Evolutionary conservation across 1,284 basidiomycete genomes (phyloP), one percentile per base, ranked within the genome.

Genomic region (Ceratobasidium sp.): DNA sequence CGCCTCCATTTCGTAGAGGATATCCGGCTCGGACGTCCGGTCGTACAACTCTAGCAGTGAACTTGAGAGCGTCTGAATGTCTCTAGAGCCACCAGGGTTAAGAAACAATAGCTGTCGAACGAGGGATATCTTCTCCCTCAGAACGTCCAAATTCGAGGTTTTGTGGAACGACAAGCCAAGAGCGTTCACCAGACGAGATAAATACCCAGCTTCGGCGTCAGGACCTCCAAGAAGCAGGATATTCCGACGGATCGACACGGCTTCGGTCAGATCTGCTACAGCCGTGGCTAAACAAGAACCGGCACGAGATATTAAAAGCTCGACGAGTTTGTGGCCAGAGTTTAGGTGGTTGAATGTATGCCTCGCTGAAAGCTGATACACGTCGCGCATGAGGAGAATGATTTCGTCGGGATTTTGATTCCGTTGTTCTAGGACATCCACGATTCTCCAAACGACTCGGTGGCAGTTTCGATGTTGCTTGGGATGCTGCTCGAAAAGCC

Each of bases 391-490:
- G 24, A 62, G 37, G 4, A 6, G 4, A 24, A 62, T n/a, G 2
- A 43, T 41, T 13, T 51, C 39, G 31, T 54, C 29, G 27, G 24
- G 31, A 6, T 22, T 2, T 9, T 53, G 46, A 49, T 68, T 7
- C 2, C 65, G 65, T 34, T 56, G 49, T 34, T 64, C 48, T 19
- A 68, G n/a, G 14, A 68, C 37, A 34, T 68, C 65, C 8, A 54
- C 65, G 5, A 68, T 68, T 41, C 49, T 68, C 65, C 65, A 68
- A n/a, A 68, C 22, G 14, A 39, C 1, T 56, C 65, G 11, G 27
- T 41, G 49, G 24, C 65, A 68, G 4, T 54, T 37, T 53, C 39
- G 24, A 39, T 68, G 65, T 56, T 68, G 27, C 29, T 54, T 54
- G 6, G 65, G 65, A 22, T 68, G n/a, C 43, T 53, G 27, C 19